Base-by-base conservation (phyloP, 2,329 filamentous ascomycete species). In the Paramyrothecium sp. region DNA sequence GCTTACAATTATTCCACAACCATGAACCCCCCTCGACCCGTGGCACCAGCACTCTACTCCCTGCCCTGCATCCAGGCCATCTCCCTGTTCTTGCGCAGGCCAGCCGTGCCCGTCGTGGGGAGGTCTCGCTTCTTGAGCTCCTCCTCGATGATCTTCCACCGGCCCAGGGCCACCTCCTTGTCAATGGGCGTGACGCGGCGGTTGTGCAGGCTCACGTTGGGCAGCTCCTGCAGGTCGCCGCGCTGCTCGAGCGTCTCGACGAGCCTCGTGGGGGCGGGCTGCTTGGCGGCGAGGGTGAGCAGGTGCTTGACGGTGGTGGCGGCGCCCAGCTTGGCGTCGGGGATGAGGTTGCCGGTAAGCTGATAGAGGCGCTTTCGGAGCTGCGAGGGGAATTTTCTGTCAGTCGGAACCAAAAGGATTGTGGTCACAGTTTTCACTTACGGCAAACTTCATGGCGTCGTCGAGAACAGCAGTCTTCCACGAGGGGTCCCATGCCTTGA, bases 331-430 rank as follows among this genome's bases (percentile, higher is more conserved):
- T 83, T 81, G 51, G 84, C 78, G 73, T 97, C 94, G 17, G 89
- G 80, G 62, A 97, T 79, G 58, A 85, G 83, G 60, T 87, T 84
- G 59, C 91, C 91, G n/a, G 89, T 93, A 59, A 96, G 80, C 71
- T 95, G 90, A 71, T 89, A 86, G 60, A 92, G 78, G 58, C 91
- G 88, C 76, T 97, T 96, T 67, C 88, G 78, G 62, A 95, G 81
- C 93, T 97, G 63, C 21, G n/a, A n/a, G 5, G 49, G 4, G 48
- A 13, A 26, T 21, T 11, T 10, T n/a, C 3, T 62, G 58, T 69
- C 57, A 67, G 63, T 52, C 33, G n/a, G 12, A 53, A 10, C 13
- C 13, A 0, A 10, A 26, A 38, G 10, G 33, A 16, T 1, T 3
- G 5, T 19, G n/a, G 20, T 2, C 13, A 51, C 22, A 17, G 30